Evolutionary conservation across 164 flowering plant genomes (phyloP), one percentile per base, ranked within the genome.

Genomic region (Tinospora cordifolia): DNA sequence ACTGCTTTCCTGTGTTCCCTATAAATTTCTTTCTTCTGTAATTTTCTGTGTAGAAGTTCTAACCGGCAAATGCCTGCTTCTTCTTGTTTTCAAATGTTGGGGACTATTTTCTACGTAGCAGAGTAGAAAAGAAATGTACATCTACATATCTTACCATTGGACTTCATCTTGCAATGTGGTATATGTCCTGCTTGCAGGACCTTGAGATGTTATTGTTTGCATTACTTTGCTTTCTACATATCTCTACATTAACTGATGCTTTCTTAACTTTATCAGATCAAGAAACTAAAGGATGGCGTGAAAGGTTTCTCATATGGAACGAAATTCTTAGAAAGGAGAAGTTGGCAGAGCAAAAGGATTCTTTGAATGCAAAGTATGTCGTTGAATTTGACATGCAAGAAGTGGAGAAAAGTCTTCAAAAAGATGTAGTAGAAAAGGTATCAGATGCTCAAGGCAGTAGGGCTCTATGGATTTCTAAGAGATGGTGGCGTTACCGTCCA

Each of bases 401-500:
- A 81, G 95, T 94, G 68, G 94, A 90, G 73, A 86, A 85, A 66
- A 91, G 98, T 81, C 95, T 94, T 60, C 90, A 83, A 26, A 85
- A 87, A 78, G 96, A 94, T 74, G 85, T 90, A 49, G 83, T 76
- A 44, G 88, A 86, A 67, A 91, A 83, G 79, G 76, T 66, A 40
- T 74, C 83, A 49, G 80, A 80, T 21, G 67, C 87, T 17, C 81
- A 81, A n/a, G 90, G 95, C 51, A 71, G 81, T 22, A 87, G 97
- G 72, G 95, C 88, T 24, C 69, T 89, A 40, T 94, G 98, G 98
- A 89, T 91, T 77, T 78, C 97, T 63, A 94, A 94, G 82, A 87
- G 97, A 83, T 94, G 98, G 98, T 94, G 98, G 98, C 88, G 86
- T 36, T 94, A 94, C 79, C 97, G 98, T 65, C 98, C 98, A 65